Conservation (phyloP, 306 rosid species). For the Prunus dulcis region DNA sequence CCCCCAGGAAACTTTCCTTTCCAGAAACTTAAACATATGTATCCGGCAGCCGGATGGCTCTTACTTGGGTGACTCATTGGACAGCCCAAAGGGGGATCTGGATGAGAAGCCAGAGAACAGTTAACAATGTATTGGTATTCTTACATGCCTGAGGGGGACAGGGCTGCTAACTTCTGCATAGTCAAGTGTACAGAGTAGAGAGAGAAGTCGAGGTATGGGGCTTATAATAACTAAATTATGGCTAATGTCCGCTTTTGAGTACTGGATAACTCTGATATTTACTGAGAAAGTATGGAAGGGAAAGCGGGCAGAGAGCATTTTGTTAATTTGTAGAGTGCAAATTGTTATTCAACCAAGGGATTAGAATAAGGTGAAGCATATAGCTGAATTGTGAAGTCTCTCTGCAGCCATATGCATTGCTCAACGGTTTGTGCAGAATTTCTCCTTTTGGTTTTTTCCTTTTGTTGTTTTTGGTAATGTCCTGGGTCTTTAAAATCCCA, state of each 20-base stretch:
- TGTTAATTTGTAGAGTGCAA: conserved; percentile 51
- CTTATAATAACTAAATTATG: conserved; percentile 3
- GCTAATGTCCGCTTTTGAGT: conserved; percentile 21
- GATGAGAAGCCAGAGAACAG: conserved; percentile 49
- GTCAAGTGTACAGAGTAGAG: conserved; percentile 64
- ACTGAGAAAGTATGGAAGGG: conserved; percentile 26
- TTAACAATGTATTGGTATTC: conserved; percentile 36
- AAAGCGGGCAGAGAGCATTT: conserved; percentile 46
- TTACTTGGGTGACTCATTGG: conserved; percentile 64
- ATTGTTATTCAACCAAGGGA: conserved; percentile 47
- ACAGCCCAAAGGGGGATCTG: conserved; percentile 70
- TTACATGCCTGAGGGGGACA: conserved; percentile 42
- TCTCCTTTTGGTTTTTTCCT: conserved; percentile 32
- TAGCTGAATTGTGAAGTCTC: conserved; percentile 49
- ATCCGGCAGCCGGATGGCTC: conserved; percentile 93
- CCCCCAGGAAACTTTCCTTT: conserved; percentile 64
- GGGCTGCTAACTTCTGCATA: conserved; percentile 61
- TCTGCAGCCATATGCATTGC: conserved; percentile 44
- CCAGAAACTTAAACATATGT: conserved; percentile 84
- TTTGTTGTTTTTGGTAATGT: conserved; percentile 16
- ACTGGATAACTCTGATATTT: conserved; percentile 33
- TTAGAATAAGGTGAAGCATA: conserved; percentile 58
- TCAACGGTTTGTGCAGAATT: conserved; percentile 48
- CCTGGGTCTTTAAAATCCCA: conserved; percentile 33
- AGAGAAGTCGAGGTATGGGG: conserved; percentile 23